Percentiles rank a stretch among this genome's conserved stretches.
Conservation (phyloP, 805 yeast species). For the Vanderwaltozyma verrucispora region DNA sequence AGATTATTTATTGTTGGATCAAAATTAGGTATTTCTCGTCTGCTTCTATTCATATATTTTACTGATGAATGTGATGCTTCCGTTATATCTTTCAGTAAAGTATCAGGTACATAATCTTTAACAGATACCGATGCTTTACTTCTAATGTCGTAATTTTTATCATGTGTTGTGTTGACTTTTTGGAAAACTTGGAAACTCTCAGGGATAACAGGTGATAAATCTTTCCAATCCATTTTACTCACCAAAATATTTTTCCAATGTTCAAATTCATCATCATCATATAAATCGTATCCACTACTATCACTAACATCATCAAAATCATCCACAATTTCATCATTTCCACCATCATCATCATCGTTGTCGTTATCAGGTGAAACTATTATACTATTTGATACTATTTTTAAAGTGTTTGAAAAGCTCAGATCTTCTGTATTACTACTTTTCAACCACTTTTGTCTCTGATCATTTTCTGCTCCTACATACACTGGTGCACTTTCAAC, state of each 20-base stretch:
- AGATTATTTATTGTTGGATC: constrained; percentile 18
- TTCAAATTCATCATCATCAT: constrained; percentile 5
- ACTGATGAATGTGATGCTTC: not conserved
- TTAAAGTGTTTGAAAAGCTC: not conserved
- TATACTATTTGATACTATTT: not conserved
- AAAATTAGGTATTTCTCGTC: not conserved
- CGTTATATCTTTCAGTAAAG: constrained; percentile 8
- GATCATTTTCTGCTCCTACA: constrained; percentile 1
- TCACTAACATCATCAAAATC: constrained; percentile 1
- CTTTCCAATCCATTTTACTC: constrained; percentile 12
- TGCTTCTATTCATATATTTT: not conserved
- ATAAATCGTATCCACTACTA: constrained; percentile 2
- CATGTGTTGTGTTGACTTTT: constrained; percentile 8
- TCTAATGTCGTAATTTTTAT: constrained; percentile 10
- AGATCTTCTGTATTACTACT: constrained; percentile 4
- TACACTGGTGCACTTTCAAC: constrained; percentile 12
- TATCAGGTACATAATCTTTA: constrained; percentile 17
- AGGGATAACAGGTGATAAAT: constrained; percentile 10
- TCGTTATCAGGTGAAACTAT: not conserved
- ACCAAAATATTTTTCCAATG: constrained; percentile 9
- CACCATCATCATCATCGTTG: not conserved
- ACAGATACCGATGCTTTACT: constrained; percentile 6
- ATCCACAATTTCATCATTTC: constrained; percentile 4
- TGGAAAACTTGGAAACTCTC: constrained; percentile 13
- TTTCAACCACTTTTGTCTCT: constrained; percentile 8